Base-by-base conservation (phyloP, 2,329 filamentous ascomycete genomes). In the Metarhizium humberi region DNA sequence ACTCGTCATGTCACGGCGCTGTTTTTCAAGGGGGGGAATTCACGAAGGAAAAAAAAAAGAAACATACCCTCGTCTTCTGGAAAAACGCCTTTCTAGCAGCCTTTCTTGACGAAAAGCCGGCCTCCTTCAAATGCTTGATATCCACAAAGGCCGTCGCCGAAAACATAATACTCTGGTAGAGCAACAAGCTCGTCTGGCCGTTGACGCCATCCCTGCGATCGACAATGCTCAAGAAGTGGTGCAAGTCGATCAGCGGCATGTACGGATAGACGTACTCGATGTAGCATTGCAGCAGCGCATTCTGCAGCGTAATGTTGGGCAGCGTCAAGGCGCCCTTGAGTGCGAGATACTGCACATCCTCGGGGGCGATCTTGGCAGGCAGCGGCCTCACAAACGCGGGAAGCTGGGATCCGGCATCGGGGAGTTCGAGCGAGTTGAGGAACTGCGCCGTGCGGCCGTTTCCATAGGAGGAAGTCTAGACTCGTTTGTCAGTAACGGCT, bases 151-250 rank as follows among this genome's bases (percentile, higher is more conserved):
- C 90, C 2, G 88, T 88, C 1, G 88, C 91, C 1, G 90, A 87
- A 68, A 96, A 97, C 90, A 96, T 95, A 64, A 96, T 87, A 11
- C 92, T 88, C 67, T 96, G 92, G 70, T 95, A 96, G 2, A 96
- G 75, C 56, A 96, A 81, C 63, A 97, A 75, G 72, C 92, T 96
- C 64, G 91, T 79, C 66, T 84, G 85, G 10, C 86, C 85, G 61
- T 82, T 78, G 50, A 80, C 77, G 14, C 88, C 88, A 67, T 94
- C 87, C 11, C 79, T 76, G 56, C 78, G 76, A 63, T 85, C 82
- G 60, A 91, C 78, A 48, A 80, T 77, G 51, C 74, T 66, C 56
- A 87, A 65, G 61, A 86, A 79, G 67, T 82, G 72, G 68, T 83
- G 70, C 65, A 86, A 65, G 74, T 89, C 90, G 59, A 96, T 74